phyloP scores from a whole-genome alignment of 371 early-diverging fungal genomes.

The Smittium mucronatum region DNA sequence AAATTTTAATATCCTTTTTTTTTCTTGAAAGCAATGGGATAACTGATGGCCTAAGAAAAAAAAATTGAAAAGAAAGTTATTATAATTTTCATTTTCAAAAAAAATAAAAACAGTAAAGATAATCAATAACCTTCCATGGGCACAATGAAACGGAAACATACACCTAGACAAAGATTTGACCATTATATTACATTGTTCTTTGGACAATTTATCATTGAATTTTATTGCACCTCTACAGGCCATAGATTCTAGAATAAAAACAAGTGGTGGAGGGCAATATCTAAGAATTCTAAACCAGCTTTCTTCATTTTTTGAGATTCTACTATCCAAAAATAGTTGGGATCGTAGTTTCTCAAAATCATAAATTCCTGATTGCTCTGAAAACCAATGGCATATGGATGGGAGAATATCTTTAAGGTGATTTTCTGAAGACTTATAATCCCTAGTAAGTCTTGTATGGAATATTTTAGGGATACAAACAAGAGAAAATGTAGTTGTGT shows the following conservation, averaged over 20 bases:
- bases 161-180: background rate
- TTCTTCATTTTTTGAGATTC: background rate
- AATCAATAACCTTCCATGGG: conserved; percentile 12
- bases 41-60: conserved; percentile 4
- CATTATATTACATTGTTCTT: background rate
- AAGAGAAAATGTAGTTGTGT: background rate
- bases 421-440: background rate
- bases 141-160: conserved; percentile 12
- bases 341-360: background rate
- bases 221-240: conserved; percentile 12
- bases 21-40: conserved; percentile 4
- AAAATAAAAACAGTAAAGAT: background rate
- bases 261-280: conserved; percentile 9
- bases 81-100: background rate
- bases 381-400: conserved; percentile 11
- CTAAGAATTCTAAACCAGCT: conserved; percentile 3
- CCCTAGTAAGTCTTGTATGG: background rate
- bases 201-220: conserved; percentile 6
- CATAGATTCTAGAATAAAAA: conserved; percentile 11
- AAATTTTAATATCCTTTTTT: background rate
- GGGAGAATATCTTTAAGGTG: background rate
- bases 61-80: background rate
- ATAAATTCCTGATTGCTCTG: background rate
- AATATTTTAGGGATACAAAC: background rate
- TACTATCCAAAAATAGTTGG: background rate